Conservation (phyloP, 345 rosid genomes). For the Linum lewisii region DNA sequence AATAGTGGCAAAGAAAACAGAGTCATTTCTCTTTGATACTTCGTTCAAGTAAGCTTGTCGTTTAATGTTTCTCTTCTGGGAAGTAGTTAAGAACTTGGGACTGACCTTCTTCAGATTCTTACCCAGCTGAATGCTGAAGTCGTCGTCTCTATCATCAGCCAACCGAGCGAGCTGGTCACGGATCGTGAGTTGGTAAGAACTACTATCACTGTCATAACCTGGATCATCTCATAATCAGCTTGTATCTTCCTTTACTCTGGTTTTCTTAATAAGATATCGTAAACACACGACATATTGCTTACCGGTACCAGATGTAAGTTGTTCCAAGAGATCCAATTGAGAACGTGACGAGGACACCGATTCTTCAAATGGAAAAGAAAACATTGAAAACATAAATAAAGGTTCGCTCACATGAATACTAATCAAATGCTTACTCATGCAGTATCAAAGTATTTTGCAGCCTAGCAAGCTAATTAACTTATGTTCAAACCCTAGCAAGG, state of each 20-base stretch:
- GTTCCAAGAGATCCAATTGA: constrained; percentile 67
- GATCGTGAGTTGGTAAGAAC: constrained; percentile 32
- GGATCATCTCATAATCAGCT: background rate
- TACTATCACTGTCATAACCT: constrained; percentile 55
- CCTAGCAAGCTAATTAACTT: no score
- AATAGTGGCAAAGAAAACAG: constrained; percentile 75
- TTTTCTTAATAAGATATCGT: no score
- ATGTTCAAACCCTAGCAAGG: background rate
- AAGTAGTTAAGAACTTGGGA: constrained; percentile 57
- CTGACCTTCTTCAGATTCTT: constrained; percentile 75
- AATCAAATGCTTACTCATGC: background rate
- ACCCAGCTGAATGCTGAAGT: constrained; percentile 63
- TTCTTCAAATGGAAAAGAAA: constrained; percentile 25
- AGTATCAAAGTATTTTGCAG: no score
- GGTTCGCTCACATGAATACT: background rate
- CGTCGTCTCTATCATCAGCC: constrained; percentile 59
- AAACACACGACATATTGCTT: no score
- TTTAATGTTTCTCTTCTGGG: constrained; percentile 89
- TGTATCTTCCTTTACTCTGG: no score
- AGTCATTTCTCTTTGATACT: constrained; percentile 83
- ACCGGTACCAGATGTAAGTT: constrained; percentile 58
- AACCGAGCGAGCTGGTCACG: constrained; percentile 64
- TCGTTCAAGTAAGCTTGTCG: constrained; percentile 70
- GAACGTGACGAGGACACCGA: constrained; percentile 59
- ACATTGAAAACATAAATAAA: background rate